Evolutionary conservation across 192 early-diverging fungal genomes (phyloP), one percentile per base, ranked within the genome.

Genomic region (Coemansia sp.): DNA sequence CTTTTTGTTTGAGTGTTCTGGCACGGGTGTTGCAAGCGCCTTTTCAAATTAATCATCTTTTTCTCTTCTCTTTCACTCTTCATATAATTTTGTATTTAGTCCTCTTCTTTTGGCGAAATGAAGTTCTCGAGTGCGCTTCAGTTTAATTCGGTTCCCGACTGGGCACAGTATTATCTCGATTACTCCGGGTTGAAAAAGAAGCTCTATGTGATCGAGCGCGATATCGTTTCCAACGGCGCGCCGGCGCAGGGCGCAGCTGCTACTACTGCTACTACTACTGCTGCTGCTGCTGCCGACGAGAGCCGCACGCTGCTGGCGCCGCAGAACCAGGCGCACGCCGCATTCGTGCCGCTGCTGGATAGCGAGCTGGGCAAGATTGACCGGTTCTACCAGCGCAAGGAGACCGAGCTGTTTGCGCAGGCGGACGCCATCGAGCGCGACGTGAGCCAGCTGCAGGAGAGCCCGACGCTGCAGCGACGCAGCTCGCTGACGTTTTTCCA

Each of bases 71-170:
- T 10, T 40, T 16, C 12, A 4, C 35, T 40, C 14, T 40, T 40
- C 35, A 3, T 40, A 40, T 40, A 18, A 9, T 29, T 59, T 18
- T 35, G 5, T 43, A 24, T 45, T 25, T 28, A 29, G 47, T 44
- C 1, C 27, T 42, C n/a, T n/a, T n/a, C n/a, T n/a, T n/a, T n/a
- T n/a, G n/a, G 48, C 21, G 14, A 47, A 33, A 95, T 97, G 93
- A 97, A 97, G 83, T 97, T 97, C 62, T 91, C 92, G 21, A 89
- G 91, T 70, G 86, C 88, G 23, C 83, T 98, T 46, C 89, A 94
- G 77, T 87, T 98, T 64, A 98, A 98, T 63, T 86, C 91, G 31
- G 90, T 91, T 29, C 90, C 90, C 54, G 90, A 91, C 71, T 91
- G 90, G 90, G 83, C 86, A 67, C 87, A 87, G 56, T 84, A 88